Percentiles rank a stretch among this genome's conserved stretches.
Evolutionary conservation across 768 basidiomycete species (phyloP).

Genomic region (Boletus fagicola): DNA sequence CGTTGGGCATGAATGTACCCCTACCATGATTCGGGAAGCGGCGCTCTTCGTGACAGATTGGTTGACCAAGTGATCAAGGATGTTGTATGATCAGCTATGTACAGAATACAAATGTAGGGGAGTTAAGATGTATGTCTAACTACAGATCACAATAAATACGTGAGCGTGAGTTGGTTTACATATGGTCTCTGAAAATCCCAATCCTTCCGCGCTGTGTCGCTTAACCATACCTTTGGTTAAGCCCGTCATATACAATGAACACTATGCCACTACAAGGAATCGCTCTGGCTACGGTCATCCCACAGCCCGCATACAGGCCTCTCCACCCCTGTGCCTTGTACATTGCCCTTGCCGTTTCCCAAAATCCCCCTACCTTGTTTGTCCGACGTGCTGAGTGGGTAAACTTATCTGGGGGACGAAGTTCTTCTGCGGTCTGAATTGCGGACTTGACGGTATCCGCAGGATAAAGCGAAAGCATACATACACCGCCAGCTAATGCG

Average conservation of each 20-base stretch:
- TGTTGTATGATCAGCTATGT: not conserved
- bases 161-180: not conserved
- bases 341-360: constrained; percentile 63
- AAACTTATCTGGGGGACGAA: constrained; percentile 45
- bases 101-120: constrained; percentile 4
- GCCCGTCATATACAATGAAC: constrained; percentile 52
- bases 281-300: constrained; percentile 78
- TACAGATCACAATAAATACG: too few relatives aligned
- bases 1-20: constrained; percentile 62
- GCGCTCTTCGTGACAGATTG: constrained; percentile 31
- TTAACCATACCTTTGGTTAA: constrained; percentile 47
- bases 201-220: not conserved
- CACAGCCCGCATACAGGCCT: constrained; percentile 86
- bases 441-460: constrained; percentile 89
- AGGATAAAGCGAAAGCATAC: constrained; percentile 82
- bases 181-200: not conserved
- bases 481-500: constrained; percentile 74
- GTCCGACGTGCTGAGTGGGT: constrained; percentile 12
- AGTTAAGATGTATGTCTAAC: too few relatives aligned
- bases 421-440: constrained; percentile 86
- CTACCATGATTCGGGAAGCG: constrained; percentile 54
- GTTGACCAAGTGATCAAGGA: constrained; percentile 18
- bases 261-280: constrained; percentile 88
- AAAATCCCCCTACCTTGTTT: constrained; percentile 44
- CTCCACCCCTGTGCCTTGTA: constrained; percentile 69